Evolutionary conservation across 441 rosid genomes (phyloP).

Genomic region (Aleurites moluccanus): DNA sequence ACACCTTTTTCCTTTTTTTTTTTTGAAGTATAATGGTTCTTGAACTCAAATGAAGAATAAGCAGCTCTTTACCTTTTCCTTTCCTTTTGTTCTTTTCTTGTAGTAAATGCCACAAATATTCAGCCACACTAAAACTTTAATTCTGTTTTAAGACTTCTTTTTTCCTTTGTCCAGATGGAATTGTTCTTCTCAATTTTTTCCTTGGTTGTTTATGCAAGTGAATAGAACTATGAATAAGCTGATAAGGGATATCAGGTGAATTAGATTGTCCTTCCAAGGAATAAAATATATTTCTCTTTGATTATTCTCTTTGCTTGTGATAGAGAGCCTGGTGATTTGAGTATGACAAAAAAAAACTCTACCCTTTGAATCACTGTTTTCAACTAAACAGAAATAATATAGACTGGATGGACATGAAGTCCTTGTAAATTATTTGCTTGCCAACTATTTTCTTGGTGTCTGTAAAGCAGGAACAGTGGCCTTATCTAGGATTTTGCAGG

Average conservation of each 20-base stretch:
- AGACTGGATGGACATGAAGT: conserved; percentile 21
- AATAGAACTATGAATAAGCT: conserved; percentile 97
- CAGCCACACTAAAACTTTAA: too few species aligned
- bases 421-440: conserved; percentile 32
- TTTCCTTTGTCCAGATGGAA: conserved; percentile 6
- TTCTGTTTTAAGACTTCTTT: too few species aligned
- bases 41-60: too few species aligned
- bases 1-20: too few species aligned
- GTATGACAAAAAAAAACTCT: conserved; percentile 9
- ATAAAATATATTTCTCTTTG: not conserved
- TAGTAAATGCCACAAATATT: too few species aligned
- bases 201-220: conserved; percentile 71
- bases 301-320: conserved; percentile 28
- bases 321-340: conserved; percentile 9
- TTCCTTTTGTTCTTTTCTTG: too few species aligned
- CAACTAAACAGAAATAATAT: conserved; percentile 16
- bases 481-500: conserved; percentile 45
- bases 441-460: conserved; percentile 30
- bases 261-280: conserved; percentile 12
- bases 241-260: conserved; percentile 79
- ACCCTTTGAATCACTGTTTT: conserved; percentile 18
- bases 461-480: too few species aligned
- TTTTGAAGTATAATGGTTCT: too few species aligned
- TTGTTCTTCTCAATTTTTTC: conserved; percentile 24
- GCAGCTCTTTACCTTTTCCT: too few species aligned